Evolutionary conservation across 352 stramenopile genomes (phyloP), one percentile per base, ranked within the genome.

Genomic region (Phytopythium boreale): DNA sequence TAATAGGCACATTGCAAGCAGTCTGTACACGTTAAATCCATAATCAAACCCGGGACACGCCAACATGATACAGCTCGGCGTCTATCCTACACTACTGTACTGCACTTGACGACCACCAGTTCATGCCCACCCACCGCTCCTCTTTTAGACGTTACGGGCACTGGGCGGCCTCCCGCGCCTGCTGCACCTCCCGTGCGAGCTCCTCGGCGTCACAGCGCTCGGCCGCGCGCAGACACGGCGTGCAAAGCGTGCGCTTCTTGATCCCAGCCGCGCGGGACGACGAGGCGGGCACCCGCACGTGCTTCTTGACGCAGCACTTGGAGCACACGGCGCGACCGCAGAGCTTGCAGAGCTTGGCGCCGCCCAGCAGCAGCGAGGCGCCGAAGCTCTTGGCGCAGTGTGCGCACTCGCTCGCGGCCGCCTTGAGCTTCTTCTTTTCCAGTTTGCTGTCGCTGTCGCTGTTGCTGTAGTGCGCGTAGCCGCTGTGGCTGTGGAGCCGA

Each of bases 241-340:
- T 46, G 46, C 71, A 77, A 26, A 77, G 61, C 27, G 55, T 26
- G 15, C 55, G 61, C 26, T 66, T 77, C 7, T 24, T 61, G 29
- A 56, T 50, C 0, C 29, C 49, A 2, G 27, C 8, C 5, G 49
- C 7, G 6, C 14, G 49, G 1, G 49, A 19, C 14, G 24, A 2
- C 49, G 49, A 34, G 15, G 27, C n/a, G 8, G 44, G n/a, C 44
- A 11, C 34, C 15, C 46, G 64, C 37, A 74, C 46, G 24, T 46
- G 19, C 57, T 58, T 68, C 65, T 78, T 75, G 9, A 66, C 59
- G 57, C 64, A 71, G 60, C 71, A 77, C 37, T 66, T 69, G 20
- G 64, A 70, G 64, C 71, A 75, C 5, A 75, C 64, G 19, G 61
- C 49, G 22, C 55, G 65, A 0, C 56, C 24, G 27, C 62, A 71